These are phyloP conservation scores for Rugosomyces carneus DNA, from an alignment of 1,284 basidiomycete species.

Conservation along the genomic window DNA sequence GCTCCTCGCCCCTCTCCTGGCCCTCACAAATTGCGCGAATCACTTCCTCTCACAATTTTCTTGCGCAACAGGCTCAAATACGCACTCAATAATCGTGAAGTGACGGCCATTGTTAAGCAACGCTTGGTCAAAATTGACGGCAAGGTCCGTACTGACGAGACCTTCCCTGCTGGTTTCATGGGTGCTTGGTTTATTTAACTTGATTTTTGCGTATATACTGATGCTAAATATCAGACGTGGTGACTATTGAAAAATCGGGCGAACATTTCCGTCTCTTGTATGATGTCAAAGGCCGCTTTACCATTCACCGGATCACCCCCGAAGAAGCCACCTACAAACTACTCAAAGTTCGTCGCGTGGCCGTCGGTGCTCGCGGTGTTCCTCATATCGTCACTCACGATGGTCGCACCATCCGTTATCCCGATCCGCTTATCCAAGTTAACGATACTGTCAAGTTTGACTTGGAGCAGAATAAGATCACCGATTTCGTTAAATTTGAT, in stretches of 20 bases:
- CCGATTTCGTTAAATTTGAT: conserved; percentile 94
- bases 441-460: conserved; percentile 99
- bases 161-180: conserved; percentile 97
- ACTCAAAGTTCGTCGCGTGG: conserved; percentile 91
- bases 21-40: conserved; percentile 99
- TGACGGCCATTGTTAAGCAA: conserved; percentile 92
- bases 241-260: conserved; percentile 97
- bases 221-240: conserved; percentile 62
- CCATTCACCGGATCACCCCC: conserved; percentile 98
- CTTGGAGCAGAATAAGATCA: conserved; percentile 92
- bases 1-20: conserved; percentile 96
- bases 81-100: conserved; percentile 94
- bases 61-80: conserved; percentile 99
- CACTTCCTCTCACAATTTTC: conserved; percentile 90
- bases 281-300: conserved; percentile 99
- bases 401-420: conserved; percentile 99
- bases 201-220: conserved; percentile 1
- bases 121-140: conserved; percentile 97
- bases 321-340: conserved; percentile 99
- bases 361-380: conserved; percentile 90
- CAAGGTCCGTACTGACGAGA: conserved; percentile 98
- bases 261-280: conserved; percentile 99
- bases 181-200: conserved; percentile 45
- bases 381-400: conserved; percentile 99
- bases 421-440: conserved; percentile 92